Evolutionary conservation across 2,329 filamentous ascomycete species (phyloP).

Genomic region (Verticillium nubilum): DNA sequence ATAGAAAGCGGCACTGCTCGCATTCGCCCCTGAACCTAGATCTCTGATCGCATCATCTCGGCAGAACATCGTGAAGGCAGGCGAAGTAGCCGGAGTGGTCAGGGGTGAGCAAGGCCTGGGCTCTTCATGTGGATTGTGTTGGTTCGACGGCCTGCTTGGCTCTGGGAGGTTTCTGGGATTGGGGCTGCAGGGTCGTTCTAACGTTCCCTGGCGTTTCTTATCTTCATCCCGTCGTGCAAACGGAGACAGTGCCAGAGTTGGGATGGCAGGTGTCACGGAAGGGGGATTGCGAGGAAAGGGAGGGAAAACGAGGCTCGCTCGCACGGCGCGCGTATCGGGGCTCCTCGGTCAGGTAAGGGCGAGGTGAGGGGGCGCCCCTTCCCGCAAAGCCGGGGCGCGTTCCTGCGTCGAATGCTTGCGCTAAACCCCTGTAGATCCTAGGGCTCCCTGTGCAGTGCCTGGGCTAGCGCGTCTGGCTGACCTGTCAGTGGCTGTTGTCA

Average conservation of each 20-base stretch:
- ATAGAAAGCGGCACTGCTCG: background rate
- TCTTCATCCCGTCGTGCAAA: background rate
- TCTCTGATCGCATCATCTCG: background rate
- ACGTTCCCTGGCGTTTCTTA: background rate
- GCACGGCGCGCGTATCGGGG: background rate
- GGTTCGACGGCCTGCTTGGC: background rate
- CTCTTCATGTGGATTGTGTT: background rate
- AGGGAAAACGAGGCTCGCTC: background rate
- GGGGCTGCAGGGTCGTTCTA: background rate
- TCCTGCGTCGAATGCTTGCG: constrained; percentile 10
- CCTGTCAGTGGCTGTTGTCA: background rate
- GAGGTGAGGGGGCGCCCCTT: background rate
- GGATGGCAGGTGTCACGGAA: background rate
- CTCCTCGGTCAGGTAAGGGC: background rate
- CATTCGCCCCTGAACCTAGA: background rate
- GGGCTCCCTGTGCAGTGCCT: constrained; percentile 3
- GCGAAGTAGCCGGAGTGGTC: background rate
- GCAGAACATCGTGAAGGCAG: background rate
- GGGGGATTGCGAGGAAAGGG: background rate
- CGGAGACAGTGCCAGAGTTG: background rate
- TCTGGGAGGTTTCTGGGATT: background rate
- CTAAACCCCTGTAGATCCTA: background rate
- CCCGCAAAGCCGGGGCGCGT: constrained; percentile 8
- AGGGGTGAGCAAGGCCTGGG: background rate
- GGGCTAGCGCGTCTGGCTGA: constrained; percentile 1